Evolutionary conservation across 176 grass and related monocot species (phyloP).

Genomic region (Musa troglodytarum): DNA sequence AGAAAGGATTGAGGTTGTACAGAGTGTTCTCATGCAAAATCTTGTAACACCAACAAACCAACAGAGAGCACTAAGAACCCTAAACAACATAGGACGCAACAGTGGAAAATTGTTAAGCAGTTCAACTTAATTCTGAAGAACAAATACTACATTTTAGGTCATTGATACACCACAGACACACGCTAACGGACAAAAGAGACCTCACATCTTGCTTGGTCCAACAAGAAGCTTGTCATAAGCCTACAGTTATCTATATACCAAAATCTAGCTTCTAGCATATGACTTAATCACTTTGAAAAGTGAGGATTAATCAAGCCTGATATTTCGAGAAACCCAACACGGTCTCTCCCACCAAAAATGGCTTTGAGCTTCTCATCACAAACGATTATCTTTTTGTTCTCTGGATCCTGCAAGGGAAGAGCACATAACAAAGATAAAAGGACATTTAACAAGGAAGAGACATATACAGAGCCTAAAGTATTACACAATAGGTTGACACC

Average conservation of each 20-base stretch:
- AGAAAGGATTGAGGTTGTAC: neutral
- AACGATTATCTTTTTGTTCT: constrained; percentile 62
- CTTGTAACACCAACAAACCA: neutral
- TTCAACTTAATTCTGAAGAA: neutral
- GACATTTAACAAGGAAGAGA: neutral
- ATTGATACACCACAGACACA: neutral
- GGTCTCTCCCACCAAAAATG: constrained; percentile 59
- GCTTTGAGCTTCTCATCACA: constrained; percentile 87
- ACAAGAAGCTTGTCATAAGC: neutral
- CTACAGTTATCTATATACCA: neutral
- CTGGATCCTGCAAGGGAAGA: constrained; percentile 45
- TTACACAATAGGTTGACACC: neutral
- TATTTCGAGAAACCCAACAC: constrained; percentile 87
- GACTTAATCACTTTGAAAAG: constrained; percentile 47
- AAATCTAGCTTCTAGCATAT: neutral
- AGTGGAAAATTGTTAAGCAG: neutral
- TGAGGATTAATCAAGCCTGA: constrained; percentile 74
- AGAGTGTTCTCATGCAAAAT: neutral
- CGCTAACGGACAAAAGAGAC: neutral
- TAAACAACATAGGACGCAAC: neutral
- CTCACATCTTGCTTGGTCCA: neutral
- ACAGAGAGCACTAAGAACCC: neutral
- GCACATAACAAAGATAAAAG: neutral
- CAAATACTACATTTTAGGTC: neutral
- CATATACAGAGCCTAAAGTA: neutral